Percentiles rank a stretch among this genome's conserved stretches.
Conservation (phyloP, 768 basidiomycete species). For the Boletus coccyginus region DNA sequence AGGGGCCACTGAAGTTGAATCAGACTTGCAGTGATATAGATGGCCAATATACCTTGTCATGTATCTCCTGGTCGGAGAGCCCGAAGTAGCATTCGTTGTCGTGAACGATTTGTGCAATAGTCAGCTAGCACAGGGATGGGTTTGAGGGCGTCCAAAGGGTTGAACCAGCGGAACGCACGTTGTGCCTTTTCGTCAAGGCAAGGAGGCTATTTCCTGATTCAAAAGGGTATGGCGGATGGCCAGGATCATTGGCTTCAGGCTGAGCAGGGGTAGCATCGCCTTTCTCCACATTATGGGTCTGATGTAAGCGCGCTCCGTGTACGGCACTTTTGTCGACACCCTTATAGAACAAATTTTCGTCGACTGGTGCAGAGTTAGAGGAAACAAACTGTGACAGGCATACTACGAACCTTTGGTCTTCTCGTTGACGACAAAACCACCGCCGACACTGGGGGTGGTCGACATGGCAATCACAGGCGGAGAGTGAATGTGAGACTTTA, state of each 20-base stretch:
- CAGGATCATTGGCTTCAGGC: constrained; percentile 27
- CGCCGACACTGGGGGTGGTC: constrained; percentile 61
- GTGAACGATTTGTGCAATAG: constrained; percentile 91
- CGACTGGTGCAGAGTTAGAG: constrained; percentile 44
- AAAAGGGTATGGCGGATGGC: constrained; percentile 83
- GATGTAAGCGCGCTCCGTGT: constrained; percentile 75
- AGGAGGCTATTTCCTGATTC: constrained; percentile 73
- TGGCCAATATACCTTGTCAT: constrained; percentile 51
- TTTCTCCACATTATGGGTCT: constrained; percentile 46
- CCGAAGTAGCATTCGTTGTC: constrained; percentile 88
- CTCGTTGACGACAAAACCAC: constrained; percentile 94
- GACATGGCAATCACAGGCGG: not conserved
- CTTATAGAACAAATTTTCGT: constrained; percentile 95
- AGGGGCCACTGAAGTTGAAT: not conserved
- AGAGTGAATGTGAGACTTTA: constrained; percentile 10
- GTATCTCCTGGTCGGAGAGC: constrained; percentile 70
- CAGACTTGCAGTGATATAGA: not conserved
- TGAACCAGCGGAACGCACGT: constrained; percentile 48
- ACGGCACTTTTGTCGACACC: constrained; percentile 81
- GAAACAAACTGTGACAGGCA: not conserved
- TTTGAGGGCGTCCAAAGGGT: not conserved
- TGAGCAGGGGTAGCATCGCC: constrained; percentile 12
- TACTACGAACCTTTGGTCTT: constrained; percentile 71
- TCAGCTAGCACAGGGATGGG: constrained; percentile 54
- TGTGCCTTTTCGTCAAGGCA: constrained; percentile 73